Evolutionary conservation across 768 basidiomycete species (phyloP), one percentile per base, ranked within the genome.

Genomic region (Coprinopsis sp.): DNA sequence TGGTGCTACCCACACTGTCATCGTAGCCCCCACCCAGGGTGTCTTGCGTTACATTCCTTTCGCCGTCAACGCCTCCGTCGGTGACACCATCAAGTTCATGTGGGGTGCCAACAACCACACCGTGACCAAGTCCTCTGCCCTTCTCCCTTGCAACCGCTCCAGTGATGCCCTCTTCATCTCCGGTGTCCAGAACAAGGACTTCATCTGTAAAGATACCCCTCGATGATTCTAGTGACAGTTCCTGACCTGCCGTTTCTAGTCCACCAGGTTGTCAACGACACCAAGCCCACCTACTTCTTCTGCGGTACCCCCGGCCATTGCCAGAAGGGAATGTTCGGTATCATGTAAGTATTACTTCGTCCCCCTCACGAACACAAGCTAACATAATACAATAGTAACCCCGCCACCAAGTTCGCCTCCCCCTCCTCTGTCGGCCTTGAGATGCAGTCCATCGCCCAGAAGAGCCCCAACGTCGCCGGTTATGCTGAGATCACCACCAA

Each of bases 311-410:
- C 83, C 34, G 65, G 56, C 46, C 88, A 91, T 62, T 91, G 89
- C 62, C 63, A 78, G 60, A 82, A 86, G 74, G 89, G 87, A 56
- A 91, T 91, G 87, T 91, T 87, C 61, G 87, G 85, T 67, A 76
- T 85, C 67, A 81, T 86, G 76, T 78, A 57, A 49, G 67, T 60
- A 12, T 16, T 14, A 49, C 33, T 3, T 1, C 18, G 30, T 19
- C 37, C 27, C 33, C 28, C 25, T 37, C 14, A 22, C 25, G 36
- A 10, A 37, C 5, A 18, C 38, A 47, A 37, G 40, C 40, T 58
- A 14, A 60, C 46, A 45, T 47, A 24, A 19, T 31, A 23, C 16
- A 33, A 18, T 33, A 77, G 76, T 56, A 84, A 86, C 70, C 78
- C 81, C 14, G 71, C 76, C 22, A 79, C 69, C 62, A 73, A 69